Conservation (phyloP, 2,329 filamentous ascomycete species). For the Tolypocladium tundrense region DNA sequence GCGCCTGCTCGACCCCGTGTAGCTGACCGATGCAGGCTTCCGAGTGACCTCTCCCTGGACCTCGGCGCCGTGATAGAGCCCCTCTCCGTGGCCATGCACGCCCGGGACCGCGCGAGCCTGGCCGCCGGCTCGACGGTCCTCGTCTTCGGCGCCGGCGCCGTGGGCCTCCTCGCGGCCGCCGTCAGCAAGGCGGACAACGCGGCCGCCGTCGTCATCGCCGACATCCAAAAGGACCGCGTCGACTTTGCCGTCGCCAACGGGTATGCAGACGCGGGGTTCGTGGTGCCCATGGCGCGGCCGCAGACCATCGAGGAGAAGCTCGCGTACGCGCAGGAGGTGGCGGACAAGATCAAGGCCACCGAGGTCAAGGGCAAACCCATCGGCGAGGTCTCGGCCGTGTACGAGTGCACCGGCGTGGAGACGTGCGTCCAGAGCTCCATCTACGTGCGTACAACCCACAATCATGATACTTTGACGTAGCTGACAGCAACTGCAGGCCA, state of each 20-base stretch:
- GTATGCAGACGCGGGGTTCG: constrained; percentile 42
- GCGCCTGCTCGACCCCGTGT: neutral
- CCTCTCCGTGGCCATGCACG: constrained; percentile 50
- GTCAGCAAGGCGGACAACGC: constrained; percentile 41
- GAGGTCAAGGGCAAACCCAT: constrained; percentile 34
- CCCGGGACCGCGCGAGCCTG: constrained; percentile 34
- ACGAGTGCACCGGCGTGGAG: constrained; percentile 73
- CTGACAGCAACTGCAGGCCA: constrained; percentile 27
- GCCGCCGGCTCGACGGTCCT: constrained; percentile 32
- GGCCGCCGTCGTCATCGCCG: constrained; percentile 39
- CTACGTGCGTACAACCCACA: constrained; percentile 36
- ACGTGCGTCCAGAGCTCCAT: constrained; percentile 66
- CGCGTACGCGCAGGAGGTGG: constrained; percentile 37
- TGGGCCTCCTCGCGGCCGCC: constrained; percentile 48
- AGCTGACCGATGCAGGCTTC: constrained; percentile 26
- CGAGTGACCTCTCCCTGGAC: constrained; percentile 34
- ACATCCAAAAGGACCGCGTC: constrained; percentile 45
- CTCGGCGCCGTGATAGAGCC: constrained; percentile 50
- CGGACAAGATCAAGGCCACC: constrained; percentile 29
- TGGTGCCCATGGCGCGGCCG: constrained; percentile 38
- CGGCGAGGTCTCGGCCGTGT: constrained; percentile 56
- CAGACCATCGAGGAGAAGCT: constrained; percentile 43
- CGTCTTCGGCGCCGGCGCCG: constrained; percentile 50
- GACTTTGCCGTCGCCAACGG: constrained; percentile 45
- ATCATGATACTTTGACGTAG: neutral